Conservation (phyloP, 768 basidiomycete species). For the Amanita exitialis region DNA sequence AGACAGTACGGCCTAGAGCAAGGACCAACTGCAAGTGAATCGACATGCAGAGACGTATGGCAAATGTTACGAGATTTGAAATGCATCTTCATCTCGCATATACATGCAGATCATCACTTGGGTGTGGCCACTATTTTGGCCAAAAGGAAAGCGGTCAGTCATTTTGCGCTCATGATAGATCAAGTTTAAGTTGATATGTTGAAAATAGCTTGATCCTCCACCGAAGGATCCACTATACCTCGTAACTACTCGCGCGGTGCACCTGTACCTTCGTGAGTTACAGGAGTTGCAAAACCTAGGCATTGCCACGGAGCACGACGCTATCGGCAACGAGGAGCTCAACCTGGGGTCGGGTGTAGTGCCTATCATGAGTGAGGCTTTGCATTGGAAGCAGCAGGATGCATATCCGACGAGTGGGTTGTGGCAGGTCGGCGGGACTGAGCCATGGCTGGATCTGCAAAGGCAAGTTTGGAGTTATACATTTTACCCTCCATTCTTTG, state of each 20-base stretch:
- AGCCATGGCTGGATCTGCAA: conserved; percentile 34
- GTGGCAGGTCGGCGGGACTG: conserved; percentile 33
- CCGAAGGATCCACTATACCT: conserved; percentile 60
- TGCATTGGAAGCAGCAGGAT: conserved; percentile 35
- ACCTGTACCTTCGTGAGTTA: conserved; percentile 65
- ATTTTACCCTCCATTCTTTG: background rate
- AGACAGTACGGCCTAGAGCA: conserved; percentile 56
- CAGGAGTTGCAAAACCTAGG: conserved; percentile 67
- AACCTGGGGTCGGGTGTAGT: conserved; percentile 39
- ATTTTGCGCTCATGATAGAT: background rate
- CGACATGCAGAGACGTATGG: conserved; percentile 31
- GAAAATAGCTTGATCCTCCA: conserved; percentile 51
- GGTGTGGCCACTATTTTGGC: conserved; percentile 69
- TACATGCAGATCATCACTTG: conserved; percentile 89
- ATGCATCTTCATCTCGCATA: conserved; percentile 81
- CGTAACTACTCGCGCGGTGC: conserved; percentile 44
- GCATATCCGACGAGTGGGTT: conserved; percentile 26
- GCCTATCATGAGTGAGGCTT: conserved; percentile 42
- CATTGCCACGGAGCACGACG: conserved; percentile 23
- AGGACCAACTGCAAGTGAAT: background rate
- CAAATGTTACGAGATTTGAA: conserved; percentile 58
- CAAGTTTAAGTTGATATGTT: background rate
- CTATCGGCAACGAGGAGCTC: background rate
- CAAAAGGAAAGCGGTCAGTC: conserved; percentile 52
- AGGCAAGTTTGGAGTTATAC: conserved; percentile 16